A percentile compares a stretch with the other conserved stretches of the same genome.
These are phyloP conservation scores for Trichosporon coremiiforme DNA, from an alignment of 1,284 basidiomycete genomes.

Conservation along the genomic window DNA sequence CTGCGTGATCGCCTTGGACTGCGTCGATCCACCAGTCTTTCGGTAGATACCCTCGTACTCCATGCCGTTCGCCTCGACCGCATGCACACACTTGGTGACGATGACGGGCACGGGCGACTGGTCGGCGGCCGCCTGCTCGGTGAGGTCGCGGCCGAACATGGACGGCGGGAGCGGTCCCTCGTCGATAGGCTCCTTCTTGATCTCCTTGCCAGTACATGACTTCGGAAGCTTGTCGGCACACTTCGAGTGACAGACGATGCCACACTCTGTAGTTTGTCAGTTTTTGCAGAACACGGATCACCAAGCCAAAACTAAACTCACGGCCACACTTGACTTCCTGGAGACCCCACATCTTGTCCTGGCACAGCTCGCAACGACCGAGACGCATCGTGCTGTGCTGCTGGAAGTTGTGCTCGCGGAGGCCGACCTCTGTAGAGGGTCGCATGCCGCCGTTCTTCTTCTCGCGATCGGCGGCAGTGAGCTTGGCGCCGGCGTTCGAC, in stretches of 20 bases:
- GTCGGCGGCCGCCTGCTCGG: slow-evolving; percentile 79
- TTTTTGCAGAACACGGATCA: too few species aligned
- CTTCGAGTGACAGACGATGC: slow-evolving; percentile 58
- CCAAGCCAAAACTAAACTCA: slow-evolving; percentile 56
- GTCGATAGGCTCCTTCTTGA: slow-evolving; percentile 27
- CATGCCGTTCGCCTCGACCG: slow-evolving; percentile 81
- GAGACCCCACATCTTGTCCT: slow-evolving; percentile 98
- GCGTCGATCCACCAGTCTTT: slow-evolving; percentile 90
- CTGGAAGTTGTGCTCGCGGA: slow-evolving; percentile 79
- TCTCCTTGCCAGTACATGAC: slow-evolving; percentile 47
- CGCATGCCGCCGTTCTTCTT: slow-evolving; percentile 32
- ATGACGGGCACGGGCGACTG: slow-evolving; percentile 76
- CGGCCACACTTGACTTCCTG: slow-evolving; percentile 82
- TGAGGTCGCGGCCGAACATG: slow-evolving; percentile 86
- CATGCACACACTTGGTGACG: slow-evolving; percentile 92
- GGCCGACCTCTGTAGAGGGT: slow-evolving; percentile 53
- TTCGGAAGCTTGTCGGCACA: slow-evolving; percentile 56
- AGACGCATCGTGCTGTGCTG: slow-evolving; percentile 85
- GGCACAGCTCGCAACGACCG: slow-evolving; percentile 89
- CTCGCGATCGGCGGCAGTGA: slow-evolving; percentile 23
- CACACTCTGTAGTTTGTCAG: slow-evolving; percentile 51
- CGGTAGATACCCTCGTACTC: slow-evolving; percentile 77
- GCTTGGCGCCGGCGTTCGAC: slow-evolving; percentile 12
- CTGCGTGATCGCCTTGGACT: slow-evolving; percentile 89
- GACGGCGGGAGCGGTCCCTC: slow-evolving; percentile 64